A percentile compares a stretch with the other conserved stretches of the same genome.
Conservation (phyloP, 352 stramenopile species). For the Pythium plurisporium region DNA sequence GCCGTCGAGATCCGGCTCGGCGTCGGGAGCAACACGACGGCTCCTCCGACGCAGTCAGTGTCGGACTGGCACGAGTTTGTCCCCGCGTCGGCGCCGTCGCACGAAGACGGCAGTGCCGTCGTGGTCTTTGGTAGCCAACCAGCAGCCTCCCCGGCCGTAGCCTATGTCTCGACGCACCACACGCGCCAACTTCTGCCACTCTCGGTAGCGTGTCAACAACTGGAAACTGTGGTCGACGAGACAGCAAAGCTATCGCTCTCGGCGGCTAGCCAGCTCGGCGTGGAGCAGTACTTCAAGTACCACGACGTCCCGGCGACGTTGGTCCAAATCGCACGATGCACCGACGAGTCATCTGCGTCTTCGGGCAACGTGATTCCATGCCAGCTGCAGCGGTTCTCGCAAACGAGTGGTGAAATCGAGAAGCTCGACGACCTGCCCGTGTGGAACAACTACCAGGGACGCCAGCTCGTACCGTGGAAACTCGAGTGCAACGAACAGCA, state of each 20-base stretch:
- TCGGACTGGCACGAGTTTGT: conserved; percentile 21
- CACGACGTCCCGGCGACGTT: conserved; percentile 38
- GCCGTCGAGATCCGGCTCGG: conserved; percentile 11
- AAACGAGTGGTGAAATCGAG: conserved; percentile 40
- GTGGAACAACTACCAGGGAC: conserved; percentile 55
- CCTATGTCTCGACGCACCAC: conserved; percentile 16
- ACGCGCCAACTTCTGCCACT: conserved; percentile 18
- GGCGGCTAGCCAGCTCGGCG: conserved; percentile 31
- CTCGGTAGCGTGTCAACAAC: not conserved
- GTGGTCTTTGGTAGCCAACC: not conserved
- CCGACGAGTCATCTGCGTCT: not conserved
- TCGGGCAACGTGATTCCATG: conserved; percentile 17
- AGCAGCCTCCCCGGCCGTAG: not conserved
- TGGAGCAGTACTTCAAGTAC: conserved; percentile 72
- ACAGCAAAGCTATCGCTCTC: conserved; percentile 16
- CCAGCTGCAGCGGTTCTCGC: conserved; percentile 47
- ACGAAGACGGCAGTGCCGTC: conserved; percentile 18
- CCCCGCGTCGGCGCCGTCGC: not conserved
- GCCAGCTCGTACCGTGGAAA: conserved; percentile 46
- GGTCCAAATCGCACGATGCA: conserved; percentile 35
- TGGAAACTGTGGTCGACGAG: not conserved
- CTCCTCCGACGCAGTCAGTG: not conserved
- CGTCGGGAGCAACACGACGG: not conserved
- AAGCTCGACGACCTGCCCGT: conserved; percentile 43
- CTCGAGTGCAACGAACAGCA: conserved; percentile 37